Percentiles rank a stretch among this genome's conserved stretches.
phyloP scores from a whole-genome alignment of 768 basidiomycete genomes.

The Russula ochroleuca region DNA sequence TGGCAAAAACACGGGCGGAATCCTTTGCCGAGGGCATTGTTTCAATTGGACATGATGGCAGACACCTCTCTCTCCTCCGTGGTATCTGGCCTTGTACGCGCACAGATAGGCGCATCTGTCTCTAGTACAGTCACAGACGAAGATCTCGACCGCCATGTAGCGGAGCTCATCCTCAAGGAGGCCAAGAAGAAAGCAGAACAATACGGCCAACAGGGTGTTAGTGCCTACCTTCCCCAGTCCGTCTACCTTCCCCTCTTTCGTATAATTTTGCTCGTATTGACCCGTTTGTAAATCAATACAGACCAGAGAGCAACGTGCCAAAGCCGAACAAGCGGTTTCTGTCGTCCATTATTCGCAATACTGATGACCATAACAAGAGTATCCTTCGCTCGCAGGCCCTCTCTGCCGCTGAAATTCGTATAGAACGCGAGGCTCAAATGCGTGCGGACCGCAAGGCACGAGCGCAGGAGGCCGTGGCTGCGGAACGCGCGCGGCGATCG shows the following conservation, averaged over 20 bases:
- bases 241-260: conserved; percentile 23
- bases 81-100: conserved; percentile 73
- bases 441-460: conserved; percentile 55
- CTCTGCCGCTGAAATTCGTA: conserved; percentile 70
- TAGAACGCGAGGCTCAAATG: conserved; percentile 62
- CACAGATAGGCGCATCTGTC: conserved; percentile 68
- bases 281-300: conserved; percentile 31
- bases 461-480: conserved; percentile 72
- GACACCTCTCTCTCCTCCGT: conserved; percentile 73
- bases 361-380: conserved; percentile 93
- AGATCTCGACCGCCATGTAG: conserved; percentile 88
- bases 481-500: conserved; percentile 50
- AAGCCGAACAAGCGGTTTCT: conserved; percentile 80
- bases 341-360: conserved; percentile 82
- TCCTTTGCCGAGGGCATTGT: not conserved
- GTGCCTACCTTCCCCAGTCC: conserved; percentile 68
- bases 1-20: not conserved
- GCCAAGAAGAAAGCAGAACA: conserved; percentile 86
- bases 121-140: conserved; percentile 61
- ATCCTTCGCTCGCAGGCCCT: conserved; percentile 68
- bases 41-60: conserved; percentile 34
- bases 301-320: conserved; percentile 67
- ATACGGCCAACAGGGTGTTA: conserved; percentile 72
- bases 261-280: not conserved
- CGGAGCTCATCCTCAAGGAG: conserved; percentile 86